Base-by-base conservation (phyloP, 805 yeast genomes). In the Hyphopichia homilentoma region DNA sequence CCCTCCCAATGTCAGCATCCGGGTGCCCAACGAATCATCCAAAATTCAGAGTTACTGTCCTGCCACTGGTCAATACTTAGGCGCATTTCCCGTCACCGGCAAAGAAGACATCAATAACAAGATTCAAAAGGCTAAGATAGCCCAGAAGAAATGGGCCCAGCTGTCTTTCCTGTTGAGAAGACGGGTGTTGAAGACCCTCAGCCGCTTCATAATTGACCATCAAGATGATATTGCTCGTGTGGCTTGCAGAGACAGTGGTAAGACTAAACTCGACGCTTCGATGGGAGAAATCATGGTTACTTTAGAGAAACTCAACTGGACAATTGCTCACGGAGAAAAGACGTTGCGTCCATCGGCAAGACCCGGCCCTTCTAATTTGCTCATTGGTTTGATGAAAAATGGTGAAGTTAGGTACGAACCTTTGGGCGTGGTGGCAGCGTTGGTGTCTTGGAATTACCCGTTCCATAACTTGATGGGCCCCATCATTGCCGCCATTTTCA, bases 401-500 rank as follows among this genome's bases (percentile, higher is more conserved):
- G 97, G 96, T 4, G 93, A 90, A 59, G 90, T 93, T 12, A 71
- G 94, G 41, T 93, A 93, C 57, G 95, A 89, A 57, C 97, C 98
- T 1, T 59, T 90, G 34, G 93, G 93, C 5, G 84, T 81, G 9
- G 90, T 90, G 16, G 75, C 94, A 6, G 95, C 97, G 0, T 68
- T 93, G 39, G 86, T 93, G 1, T 85, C 96, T 3, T 93, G 99
- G 99, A 93, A 93, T 53, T 93, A 93, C 55, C 98, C 99, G 0
- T 81, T 93, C 58, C 98, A 93, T 56, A 93, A 93, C 57, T 64
- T 89, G 32, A 61, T 93, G 70, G 97, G 97, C 3, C 98, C 98
- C 1, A 70, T 93, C 2, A 79, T 89, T 35, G 94, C 97, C 2
- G 77, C 90, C 2, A 57, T 93, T 16, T 86, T 89, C 52, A 78